Percentiles rank a stretch among this genome's conserved stretches.
These are phyloP conservation scores for Magnolia officinalis DNA, from an alignment of 164 flowering plant genomes.

Conservation along the genomic window DNA sequence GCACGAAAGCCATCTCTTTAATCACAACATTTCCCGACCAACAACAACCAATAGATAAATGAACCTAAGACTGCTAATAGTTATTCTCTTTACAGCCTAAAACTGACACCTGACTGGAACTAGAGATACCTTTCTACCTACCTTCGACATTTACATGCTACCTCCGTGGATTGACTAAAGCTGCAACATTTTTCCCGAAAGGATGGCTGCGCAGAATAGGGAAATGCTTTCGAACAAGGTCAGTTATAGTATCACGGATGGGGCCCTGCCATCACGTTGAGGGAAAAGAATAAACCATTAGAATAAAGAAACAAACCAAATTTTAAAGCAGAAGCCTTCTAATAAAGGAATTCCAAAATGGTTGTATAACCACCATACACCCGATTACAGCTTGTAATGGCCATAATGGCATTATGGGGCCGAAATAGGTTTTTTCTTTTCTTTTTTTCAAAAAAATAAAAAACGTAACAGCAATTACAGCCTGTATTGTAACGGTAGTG, in stretches of 20 bases:
- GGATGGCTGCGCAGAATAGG: conserved; percentile 21
- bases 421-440: no score
- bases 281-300: no score
- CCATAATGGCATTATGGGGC: no score
- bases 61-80: background rate
- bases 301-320: no score
- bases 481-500: no score
- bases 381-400: no score
- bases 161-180: conserved; percentile 2
- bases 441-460: no score
- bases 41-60: background rate
- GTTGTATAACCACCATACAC: no score
- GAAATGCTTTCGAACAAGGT: conserved; percentile 5
- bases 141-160: background rate
- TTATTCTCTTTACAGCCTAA: background rate
- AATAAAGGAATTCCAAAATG: no score
- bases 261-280: background rate
- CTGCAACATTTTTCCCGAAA: conserved; percentile 24
- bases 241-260: conserved; percentile 3
- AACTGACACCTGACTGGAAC: background rate
- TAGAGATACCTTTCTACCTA: background rate
- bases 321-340: no score
- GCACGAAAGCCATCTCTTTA: background rate
- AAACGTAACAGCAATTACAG: no score
- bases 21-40: background rate